Percentiles rank a stretch among this genome's conserved stretches.
phyloP scores from a whole-genome alignment of 345 rosid species.

The Turritis glabra region DNA sequence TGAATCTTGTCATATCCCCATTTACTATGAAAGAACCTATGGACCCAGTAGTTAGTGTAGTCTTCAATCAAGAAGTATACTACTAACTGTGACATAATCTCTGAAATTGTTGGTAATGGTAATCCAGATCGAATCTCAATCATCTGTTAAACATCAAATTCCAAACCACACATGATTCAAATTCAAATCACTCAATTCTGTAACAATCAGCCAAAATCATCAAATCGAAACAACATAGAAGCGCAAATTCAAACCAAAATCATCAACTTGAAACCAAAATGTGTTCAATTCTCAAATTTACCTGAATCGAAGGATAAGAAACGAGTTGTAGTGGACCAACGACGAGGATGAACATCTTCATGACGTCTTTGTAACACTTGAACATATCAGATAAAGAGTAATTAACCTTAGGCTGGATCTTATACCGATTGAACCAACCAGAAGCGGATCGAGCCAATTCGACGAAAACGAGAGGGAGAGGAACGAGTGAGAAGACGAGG shows the following conservation, averaged over 20 bases:
- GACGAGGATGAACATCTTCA: constrained; percentile 65
- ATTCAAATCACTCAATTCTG: background rate
- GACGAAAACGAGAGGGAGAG: constrained; percentile 61
- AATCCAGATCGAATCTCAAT: constrained; percentile 67
- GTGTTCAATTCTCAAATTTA: constrained; percentile 11
- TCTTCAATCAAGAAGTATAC: constrained; percentile 88
- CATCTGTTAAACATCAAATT: constrained; percentile 44
- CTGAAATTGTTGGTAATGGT: constrained; percentile 80
- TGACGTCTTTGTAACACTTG: constrained; percentile 76
- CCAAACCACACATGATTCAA: background rate
- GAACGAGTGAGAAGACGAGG: constrained; percentile 66
- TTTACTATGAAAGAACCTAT: constrained; percentile 73
- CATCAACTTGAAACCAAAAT: background rate
- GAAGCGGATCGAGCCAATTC: constrained; percentile 50
- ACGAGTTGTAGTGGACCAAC: constrained; percentile 89
- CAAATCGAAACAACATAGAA: background rate
- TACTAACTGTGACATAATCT: constrained; percentile 59
- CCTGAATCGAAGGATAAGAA: constrained; percentile 85
- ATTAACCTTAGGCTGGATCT: constrained; percentile 89
- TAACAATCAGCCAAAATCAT: background rate
- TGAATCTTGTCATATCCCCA: constrained; percentile 98
- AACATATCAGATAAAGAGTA: constrained; percentile 60
- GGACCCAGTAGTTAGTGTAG: constrained; percentile 87
- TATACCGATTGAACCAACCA: constrained; percentile 52
- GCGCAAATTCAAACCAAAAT: background rate